Evolutionary conservation across 495 filamentous ascomycete genomes (phyloP).

Genomic region (Talaromyces stipitatus): DNA sequence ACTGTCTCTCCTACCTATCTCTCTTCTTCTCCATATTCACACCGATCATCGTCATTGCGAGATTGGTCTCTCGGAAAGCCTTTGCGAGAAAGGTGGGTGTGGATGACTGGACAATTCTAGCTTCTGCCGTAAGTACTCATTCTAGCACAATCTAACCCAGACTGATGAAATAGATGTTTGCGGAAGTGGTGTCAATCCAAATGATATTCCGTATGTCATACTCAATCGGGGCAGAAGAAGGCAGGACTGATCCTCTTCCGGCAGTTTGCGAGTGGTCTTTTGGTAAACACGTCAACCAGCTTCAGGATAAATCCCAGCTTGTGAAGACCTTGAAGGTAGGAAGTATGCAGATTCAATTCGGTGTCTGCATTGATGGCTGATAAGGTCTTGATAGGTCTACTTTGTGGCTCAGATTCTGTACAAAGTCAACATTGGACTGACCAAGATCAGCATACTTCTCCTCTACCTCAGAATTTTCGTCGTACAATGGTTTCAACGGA

Average conservation of each 20-base stretch:
- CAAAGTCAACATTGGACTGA: conserved; percentile 24
- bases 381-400: conserved; percentile 9
- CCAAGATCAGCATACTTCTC: conserved; percentile 32
- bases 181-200: conserved; percentile 10
- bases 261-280: conserved; percentile 10
- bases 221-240: not conserved
- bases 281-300: conserved; percentile 8
- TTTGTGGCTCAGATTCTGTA: conserved; percentile 26
- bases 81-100: conserved; percentile 6
- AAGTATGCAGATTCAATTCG: not conserved
- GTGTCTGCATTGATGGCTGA: not conserved
- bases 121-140: not conserved
- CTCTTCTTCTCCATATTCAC: conserved; percentile 10
- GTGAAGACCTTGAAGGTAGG: conserved; percentile 7
- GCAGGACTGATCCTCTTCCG: not conserved
- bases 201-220: conserved; percentile 8
- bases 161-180: conserved; percentile 6
- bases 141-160: too few relatives aligned
- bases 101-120: conserved; percentile 10
- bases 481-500: conserved; percentile 8
- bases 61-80: conserved; percentile 4
- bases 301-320: not conserved
- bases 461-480: conserved; percentile 34
- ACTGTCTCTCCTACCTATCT: conserved; percentile 1
- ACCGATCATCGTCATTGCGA: conserved; percentile 6